Conservation (phyloP, 2,329 filamentous ascomycete genomes). For the Sporothrix protearum region DNA sequence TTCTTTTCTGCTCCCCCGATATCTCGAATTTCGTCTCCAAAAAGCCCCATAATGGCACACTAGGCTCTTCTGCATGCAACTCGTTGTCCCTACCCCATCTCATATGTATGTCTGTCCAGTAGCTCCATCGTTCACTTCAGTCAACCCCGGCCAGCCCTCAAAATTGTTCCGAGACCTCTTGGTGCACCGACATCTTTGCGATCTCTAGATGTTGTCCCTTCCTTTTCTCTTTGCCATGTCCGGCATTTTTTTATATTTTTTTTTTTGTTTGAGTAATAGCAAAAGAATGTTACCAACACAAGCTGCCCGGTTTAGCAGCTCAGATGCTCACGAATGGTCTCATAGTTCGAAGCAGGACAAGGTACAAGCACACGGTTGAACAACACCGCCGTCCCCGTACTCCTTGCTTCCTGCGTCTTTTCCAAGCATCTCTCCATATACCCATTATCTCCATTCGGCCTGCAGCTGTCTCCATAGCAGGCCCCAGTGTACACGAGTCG, state of each 20-base stretch:
- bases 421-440: no score
- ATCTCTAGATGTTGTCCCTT: neutral
- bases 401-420: neutral
- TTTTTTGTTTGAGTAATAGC: neutral
- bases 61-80: constrained; percentile 12
- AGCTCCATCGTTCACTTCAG: neutral
- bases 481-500: constrained; percentile 1
- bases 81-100: neutral
- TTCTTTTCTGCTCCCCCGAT: neutral
- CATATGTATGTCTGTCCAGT: neutral
- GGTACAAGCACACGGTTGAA: neutral
- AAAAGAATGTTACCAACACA: neutral
- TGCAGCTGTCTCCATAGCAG: neutral
- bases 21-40: neutral
- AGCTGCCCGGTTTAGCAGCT: neutral
- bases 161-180: constrained; percentile 14
- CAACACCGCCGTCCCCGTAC: neutral
- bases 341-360: neutral
- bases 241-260: no score
- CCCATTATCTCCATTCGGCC: neutral
- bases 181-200: neutral
- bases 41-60: neutral
- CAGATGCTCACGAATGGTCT: neutral
- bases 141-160: neutral
- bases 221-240: neutral